These are phyloP conservation scores for Ustilago cynodontis DNA, from an alignment of 1,284 basidiomycete genomes.

Conservation along the genomic window DNA sequence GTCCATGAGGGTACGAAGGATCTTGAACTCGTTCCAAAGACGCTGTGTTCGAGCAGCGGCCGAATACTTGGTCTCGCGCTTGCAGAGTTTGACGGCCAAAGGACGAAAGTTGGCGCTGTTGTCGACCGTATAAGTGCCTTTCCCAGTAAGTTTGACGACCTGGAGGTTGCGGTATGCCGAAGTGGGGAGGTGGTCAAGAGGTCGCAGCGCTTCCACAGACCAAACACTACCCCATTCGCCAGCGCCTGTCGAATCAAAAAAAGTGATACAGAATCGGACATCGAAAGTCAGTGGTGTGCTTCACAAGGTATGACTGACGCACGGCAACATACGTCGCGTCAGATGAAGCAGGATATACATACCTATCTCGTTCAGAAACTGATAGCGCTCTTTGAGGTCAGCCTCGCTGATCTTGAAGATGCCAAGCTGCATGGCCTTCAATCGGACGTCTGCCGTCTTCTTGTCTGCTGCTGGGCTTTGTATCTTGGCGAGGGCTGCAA, in stretches of 20 bases:
- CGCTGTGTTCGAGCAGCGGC: slow-evolving; percentile 49
- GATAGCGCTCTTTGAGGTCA: slow-evolving; percentile 45
- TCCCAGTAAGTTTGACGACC: slow-evolving; percentile 36
- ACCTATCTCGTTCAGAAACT: slow-evolving; percentile 55
- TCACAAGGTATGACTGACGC: no score
- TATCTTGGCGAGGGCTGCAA: background rate
- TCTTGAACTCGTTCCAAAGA: slow-evolving; percentile 64
- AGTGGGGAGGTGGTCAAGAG: slow-evolving; percentile 37
- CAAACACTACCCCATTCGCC: slow-evolving; percentile 57
- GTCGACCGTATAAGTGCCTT: slow-evolving; percentile 33
- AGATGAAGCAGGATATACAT: slow-evolving; percentile 5
- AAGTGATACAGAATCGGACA: no score
- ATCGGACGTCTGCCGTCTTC: slow-evolving; percentile 16
- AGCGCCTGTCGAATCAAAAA: slow-evolving; percentile 15
- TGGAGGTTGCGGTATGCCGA: slow-evolving; percentile 38
- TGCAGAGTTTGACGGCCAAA: slow-evolving; percentile 56
- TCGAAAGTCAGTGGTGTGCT: background rate
- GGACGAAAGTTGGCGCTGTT: slow-evolving; percentile 37
- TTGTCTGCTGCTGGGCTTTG: slow-evolving; percentile 6
- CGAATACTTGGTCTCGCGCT: slow-evolving; percentile 43
- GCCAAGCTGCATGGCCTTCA: slow-evolving; percentile 50
- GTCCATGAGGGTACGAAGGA: slow-evolving; percentile 47
- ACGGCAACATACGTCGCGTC: background rate
- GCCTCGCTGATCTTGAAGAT: slow-evolving; percentile 51
- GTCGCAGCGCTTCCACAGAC: slow-evolving; percentile 32